A percentile compares a stretch with the other conserved stretches of the same genome.
phyloP scores from a whole-genome alignment of 805 yeast genomes.

The Ogataea methylovora region DNA sequence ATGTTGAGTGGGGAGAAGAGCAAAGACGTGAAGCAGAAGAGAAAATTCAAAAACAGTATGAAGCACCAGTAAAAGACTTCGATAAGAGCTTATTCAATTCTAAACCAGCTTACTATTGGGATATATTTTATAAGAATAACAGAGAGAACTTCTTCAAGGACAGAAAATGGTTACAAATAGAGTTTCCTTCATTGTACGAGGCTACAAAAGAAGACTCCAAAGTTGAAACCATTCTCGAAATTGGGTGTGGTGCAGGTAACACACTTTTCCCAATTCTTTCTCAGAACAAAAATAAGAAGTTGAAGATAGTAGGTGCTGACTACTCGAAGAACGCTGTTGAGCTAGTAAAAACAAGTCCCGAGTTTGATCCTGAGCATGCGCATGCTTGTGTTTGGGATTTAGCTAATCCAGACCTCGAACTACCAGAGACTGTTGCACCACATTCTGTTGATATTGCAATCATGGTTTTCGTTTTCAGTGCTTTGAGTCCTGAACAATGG shows the following conservation, averaged over 20 bases:
- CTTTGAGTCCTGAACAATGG: constrained; percentile 92
- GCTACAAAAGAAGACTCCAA: constrained; percentile 69
- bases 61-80: constrained; percentile 79
- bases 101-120: constrained; percentile 94
- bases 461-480: constrained; percentile 93
- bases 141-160: constrained; percentile 93
- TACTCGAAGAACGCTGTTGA: constrained; percentile 87
- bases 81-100: constrained; percentile 72
- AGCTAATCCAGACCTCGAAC: constrained; percentile 58
- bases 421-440: constrained; percentile 83
- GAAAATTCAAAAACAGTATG: constrained; percentile 67
- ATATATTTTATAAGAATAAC: constrained; percentile 84
- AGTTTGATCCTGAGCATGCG: constrained; percentile 53
- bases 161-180: constrained; percentile 92
- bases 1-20: constrained; percentile 95
- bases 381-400: constrained; percentile 94
- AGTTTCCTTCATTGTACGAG: constrained; percentile 79
- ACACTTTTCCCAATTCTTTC: constrained; percentile 86
- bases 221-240: constrained; percentile 72
- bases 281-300: constrained; percentile 73
- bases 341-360: constrained; percentile 58
- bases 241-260: constrained; percentile 98
- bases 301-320: constrained; percentile 79
- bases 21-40: constrained; percentile 70
- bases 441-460: constrained; percentile 84